Base-by-base conservation (phyloP, 2,329 filamentous ascomycete genomes). In the Colletotrichum graminicola region DNA sequence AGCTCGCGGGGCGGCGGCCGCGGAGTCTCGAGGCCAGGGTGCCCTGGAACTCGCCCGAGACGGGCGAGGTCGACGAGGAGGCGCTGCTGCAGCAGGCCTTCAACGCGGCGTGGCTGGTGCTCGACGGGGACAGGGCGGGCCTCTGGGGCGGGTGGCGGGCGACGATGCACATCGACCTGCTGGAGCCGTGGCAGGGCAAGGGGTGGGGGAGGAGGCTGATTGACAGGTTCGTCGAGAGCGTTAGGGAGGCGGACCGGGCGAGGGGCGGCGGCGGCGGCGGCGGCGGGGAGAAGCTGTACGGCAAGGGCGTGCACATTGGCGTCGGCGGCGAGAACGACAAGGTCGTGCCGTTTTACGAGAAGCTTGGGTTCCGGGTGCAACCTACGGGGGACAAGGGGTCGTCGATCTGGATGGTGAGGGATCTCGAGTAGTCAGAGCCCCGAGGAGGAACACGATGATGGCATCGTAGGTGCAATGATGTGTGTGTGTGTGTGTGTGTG, bases 151-250 rank as follows among this genome's bases (percentile, higher is more conserved):
- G 73, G 61, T 84, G 80, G 73, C 76, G 80, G 69, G 84, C 81
- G 5, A 86, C 84, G 68, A 81, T 87, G 84, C 85, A 87, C 76
- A 84, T 87, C 62, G 83, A 87, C 72, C 71, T 87, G 73, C 76
- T 87, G 66, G 79, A 79, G 36, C 75, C 68, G 67, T 84, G 76
- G 74, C 84, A 85, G 78, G 79, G 80, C 0, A 71, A 76, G 36
- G 85, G 85, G 1, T 87, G 84, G 84, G 85, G 85, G 5, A 75
- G 80, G 67, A 77, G 77, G 78, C 65, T 84, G 78, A 78, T 85
- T 60, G 80, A 81, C 55, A 70, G 59, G 71, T 85, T 86, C 72
- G 78, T 85, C n/a, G 79, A 78, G 65, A 81, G 79, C 49, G 78
- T 86, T 62, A 75, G 54, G 75, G 67, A 61, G 67, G 73, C 72